Percentiles rank a stretch among this genome's conserved stretches.
Conservation (phyloP, 345 rosid genomes). For the Populus simonii region DNA sequence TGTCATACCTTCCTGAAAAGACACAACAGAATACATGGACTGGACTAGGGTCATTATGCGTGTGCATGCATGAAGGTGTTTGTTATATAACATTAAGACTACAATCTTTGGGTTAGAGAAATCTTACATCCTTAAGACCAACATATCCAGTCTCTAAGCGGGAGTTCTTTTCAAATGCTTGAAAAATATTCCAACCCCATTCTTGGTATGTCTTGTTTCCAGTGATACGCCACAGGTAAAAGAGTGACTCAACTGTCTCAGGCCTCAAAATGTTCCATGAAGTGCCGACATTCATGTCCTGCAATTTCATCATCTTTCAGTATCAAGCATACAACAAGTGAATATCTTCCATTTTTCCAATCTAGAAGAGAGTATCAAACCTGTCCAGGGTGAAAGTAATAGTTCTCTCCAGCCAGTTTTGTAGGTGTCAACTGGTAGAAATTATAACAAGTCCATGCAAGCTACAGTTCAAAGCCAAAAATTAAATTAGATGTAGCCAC, state of each 20-base stretch:
- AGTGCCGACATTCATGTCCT: constrained; percentile 98
- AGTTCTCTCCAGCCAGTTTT: constrained; percentile 95
- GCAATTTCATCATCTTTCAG: constrained; percentile 8
- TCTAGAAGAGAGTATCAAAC: constrained; percentile 27
- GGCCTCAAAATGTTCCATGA: constrained; percentile 97
- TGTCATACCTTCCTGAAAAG: neutral
- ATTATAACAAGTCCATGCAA: constrained; percentile 97
- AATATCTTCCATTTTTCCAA: too few species aligned
- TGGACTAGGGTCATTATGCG: neutral
- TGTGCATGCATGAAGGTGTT: neutral
- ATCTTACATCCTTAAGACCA: constrained; percentile 91
- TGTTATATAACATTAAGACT: neutral
- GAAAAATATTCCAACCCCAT: constrained; percentile 98
- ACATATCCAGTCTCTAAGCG: constrained; percentile 83
- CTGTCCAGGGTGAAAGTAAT: constrained; percentile 72
- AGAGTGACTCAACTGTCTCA: constrained; percentile 92
- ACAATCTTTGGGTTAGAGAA: neutral
- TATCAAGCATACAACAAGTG: neutral
- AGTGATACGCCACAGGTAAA: constrained; percentile 93
- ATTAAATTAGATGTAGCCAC: neutral
- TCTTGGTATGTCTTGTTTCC: constrained; percentile 97
- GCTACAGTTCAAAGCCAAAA: constrained; percentile 41
- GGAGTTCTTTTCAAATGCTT: constrained; percentile 90
- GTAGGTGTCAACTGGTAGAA: constrained; percentile 93
- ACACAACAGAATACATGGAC: neutral